Evolutionary conservation across 1,284 basidiomycete genomes (phyloP).

Genomic region (Ceratobasidium sp.): DNA sequence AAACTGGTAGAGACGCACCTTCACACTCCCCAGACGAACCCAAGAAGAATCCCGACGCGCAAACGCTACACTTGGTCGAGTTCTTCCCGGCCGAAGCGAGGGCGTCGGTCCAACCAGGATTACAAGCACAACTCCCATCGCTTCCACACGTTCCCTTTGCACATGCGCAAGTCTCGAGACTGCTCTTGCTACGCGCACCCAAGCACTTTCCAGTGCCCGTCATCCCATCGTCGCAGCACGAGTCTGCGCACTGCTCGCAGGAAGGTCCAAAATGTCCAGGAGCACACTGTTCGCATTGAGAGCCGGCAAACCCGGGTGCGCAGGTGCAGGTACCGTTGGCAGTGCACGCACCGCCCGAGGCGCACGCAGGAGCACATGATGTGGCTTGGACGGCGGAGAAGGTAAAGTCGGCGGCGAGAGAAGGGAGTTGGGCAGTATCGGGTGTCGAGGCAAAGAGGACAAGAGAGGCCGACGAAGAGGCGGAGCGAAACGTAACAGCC

Average conservation of each 20-base stretch:
- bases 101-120: constrained; percentile 75
- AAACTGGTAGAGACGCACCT: constrained; percentile 58
- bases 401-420: constrained; percentile 60
- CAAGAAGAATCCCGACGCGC: constrained; percentile 77
- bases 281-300: constrained; percentile 79
- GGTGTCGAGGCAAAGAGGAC: constrained; percentile 81
- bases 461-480: constrained; percentile 51
- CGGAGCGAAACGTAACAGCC: constrained; percentile 33
- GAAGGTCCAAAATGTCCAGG: constrained; percentile 75
- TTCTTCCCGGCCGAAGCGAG: constrained; percentile 64
- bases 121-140: constrained; percentile 76
- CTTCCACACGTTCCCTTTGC: constrained; percentile 75
- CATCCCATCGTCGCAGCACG: constrained; percentile 78
- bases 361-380: constrained; percentile 71
- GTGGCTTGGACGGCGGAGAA: constrained; percentile 74
- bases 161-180: constrained; percentile 76
- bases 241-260: constrained; percentile 62
- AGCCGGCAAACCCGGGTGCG: constrained; percentile 74
- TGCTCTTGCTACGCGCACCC: constrained; percentile 60
- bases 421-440: constrained; percentile 73
- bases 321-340: constrained; percentile 72
- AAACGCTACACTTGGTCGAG: constrained; percentile 71
- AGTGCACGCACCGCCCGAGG: constrained; percentile 74
- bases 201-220: constrained; percentile 77
- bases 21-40: constrained; percentile 74